Evolutionary conservation across 2,329 filamentous ascomycete genomes (phyloP), one percentile per base, ranked within the genome.

Genomic region (Tolypocladium tropicale): DNA sequence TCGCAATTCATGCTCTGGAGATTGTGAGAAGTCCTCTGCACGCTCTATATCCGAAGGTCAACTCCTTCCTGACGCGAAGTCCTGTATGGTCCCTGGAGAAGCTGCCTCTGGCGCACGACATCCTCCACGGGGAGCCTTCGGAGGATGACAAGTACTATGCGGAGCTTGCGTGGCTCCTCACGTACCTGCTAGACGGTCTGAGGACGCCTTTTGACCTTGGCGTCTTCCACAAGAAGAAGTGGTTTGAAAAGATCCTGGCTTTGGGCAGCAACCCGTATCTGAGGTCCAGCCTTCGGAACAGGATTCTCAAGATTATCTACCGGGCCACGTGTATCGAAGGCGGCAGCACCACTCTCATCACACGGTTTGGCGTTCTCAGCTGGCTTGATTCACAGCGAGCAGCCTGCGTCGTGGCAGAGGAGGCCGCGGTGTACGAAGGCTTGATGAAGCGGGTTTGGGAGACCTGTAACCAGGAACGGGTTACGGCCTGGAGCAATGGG

Each of bases 11-110:
- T 60, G 83, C 85, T 1, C 76, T 95, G 9, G 74, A 80, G 1
- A 83, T 95, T 18, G 73, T 95, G 50, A 80, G 78, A 25, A 85
- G 90, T 59, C 93, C 93, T 0, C 78, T 90, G 18, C 90, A 95
- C 66, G 83, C 82, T 58, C 80, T 96, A 39, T 97, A 96, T 68
- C 82, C 84, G 57, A 96, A 96, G 68, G 75, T 94, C 71, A 96
- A 95, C 74, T 77, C 79, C 6, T 96, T 92, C 68, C 80, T 97
- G 37, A 89, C 89, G 25, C 84, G 84, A 53, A 82, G 84, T 0
- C 92, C 93, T 0, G 71, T 78, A 28, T 97, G 93, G 93, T 78
- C 85, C 14, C 67, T 85, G 21, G 82, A 89, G 57, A 85, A 83
- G 65, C 82, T 94, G 28, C 80, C 94, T 9, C 77, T 93, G n/a